Percentiles rank a stretch among this genome's conserved stretches.
Evolutionary conservation across 192 early-diverging fungal species (phyloP).

Genomic region (Coemansia sp.): DNA sequence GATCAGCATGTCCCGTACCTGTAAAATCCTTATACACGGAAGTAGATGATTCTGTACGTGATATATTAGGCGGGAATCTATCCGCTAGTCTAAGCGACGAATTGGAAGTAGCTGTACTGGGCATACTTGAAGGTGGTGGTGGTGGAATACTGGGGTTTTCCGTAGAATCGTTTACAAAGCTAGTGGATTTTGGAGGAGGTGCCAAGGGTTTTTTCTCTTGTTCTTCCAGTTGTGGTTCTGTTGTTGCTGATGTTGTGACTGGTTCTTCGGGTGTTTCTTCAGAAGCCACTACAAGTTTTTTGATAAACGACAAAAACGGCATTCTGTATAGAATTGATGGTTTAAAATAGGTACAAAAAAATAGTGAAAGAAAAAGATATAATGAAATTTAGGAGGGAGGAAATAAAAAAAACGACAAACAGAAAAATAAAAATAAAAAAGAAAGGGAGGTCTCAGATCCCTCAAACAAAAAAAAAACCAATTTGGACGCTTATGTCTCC

Average conservation of each 20-base stretch:
- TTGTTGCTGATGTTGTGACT: constrained; percentile 9
- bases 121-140: constrained; percentile 12
- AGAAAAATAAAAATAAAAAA: no score
- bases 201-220: background rate
- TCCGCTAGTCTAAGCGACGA: no score
- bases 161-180: no score
- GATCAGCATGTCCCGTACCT: constrained; percentile 38
- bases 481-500: no score
- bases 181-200: no score
- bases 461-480: no score
- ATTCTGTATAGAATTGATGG: background rate
- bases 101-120: no score
- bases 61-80: constrained; percentile 7
- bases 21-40: constrained; percentile 52
- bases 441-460: no score
- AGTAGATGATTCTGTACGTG: constrained; percentile 21
- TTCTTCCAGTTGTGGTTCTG: background rate
- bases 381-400: no score
- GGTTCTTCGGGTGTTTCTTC: constrained; percentile 4
- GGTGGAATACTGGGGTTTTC: background rate
- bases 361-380: no score
- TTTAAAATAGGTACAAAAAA: background rate
- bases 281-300: constrained; percentile 12
- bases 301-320: constrained; percentile 27
- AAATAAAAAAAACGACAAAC: no score